Percentiles rank a stretch among this genome's conserved stretches.
These are phyloP conservation scores for Porcisia deanei DNA, from an alignment of 208 protist genomes.

Conservation along the genomic window DNA sequence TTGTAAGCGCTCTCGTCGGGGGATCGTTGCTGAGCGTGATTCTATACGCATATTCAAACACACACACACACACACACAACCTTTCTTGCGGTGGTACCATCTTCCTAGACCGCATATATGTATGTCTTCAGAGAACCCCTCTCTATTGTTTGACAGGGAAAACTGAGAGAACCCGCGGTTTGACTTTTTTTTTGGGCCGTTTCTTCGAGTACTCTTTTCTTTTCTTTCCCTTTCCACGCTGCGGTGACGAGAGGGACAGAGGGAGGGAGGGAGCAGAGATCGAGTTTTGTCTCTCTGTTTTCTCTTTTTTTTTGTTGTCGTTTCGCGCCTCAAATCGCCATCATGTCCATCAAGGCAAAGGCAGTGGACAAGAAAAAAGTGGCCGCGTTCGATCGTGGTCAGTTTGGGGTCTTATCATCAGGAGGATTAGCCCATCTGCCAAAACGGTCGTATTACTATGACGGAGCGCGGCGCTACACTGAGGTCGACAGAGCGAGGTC, in stretches of 20 bases:
- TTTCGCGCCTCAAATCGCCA: not conserved
- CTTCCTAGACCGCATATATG: too few relatives aligned
- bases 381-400: slow-evolving; percentile 54
- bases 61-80: not conserved
- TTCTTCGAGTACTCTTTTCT: too few relatives aligned
- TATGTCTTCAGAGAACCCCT: not conserved
- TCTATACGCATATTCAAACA: not conserved
- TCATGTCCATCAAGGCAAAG: slow-evolving; percentile 84
- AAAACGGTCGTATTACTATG: slow-evolving; percentile 50
- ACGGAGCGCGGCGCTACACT: slow-evolving; percentile 22
- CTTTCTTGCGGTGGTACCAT: not conserved
- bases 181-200: too few relatives aligned
- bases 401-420: slow-evolving; percentile 13
- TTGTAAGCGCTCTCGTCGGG: not conserved
- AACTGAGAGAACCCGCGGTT: too few relatives aligned
- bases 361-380: slow-evolving; percentile 57
- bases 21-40: not conserved
- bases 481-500: slow-evolving; percentile 20
- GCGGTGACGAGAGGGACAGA: too few relatives aligned
- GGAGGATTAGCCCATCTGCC: not conserved
- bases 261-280: too few relatives aligned
- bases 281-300: too few relatives aligned
- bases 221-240: too few relatives aligned
- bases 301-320: too few relatives aligned
- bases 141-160: not conserved